Percentiles rank a stretch among this genome's conserved stretches.
These are phyloP conservation scores for Claviceps sp. DNA, from an alignment of 2,329 filamentous ascomycete species.

Conservation along the genomic window DNA sequence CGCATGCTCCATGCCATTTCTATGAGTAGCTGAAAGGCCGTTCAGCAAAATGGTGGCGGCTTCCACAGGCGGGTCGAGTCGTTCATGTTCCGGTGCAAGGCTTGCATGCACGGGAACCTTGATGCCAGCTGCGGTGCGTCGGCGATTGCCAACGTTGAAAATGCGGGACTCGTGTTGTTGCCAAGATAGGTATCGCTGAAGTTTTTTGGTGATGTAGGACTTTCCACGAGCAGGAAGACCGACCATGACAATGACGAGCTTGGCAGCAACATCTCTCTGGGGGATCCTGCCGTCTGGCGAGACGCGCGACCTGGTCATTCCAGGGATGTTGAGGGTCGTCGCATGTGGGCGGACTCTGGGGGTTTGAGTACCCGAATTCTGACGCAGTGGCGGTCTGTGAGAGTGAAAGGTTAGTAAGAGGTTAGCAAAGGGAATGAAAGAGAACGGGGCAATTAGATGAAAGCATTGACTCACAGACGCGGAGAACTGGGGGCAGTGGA, in stretches of 20 bases:
- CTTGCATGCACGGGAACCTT: constrained; percentile 22
- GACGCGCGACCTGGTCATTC: constrained; percentile 86
- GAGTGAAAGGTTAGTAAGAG: background rate
- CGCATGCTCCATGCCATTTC: constrained; percentile 14
- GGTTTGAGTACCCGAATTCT: constrained; percentile 64
- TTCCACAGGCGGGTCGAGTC: constrained; percentile 33
- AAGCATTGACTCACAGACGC: constrained; percentile 34
- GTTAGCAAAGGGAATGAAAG: background rate
- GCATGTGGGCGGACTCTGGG: constrained; percentile 70
- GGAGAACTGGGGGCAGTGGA: constrained; percentile 47
- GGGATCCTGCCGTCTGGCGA: constrained; percentile 93
- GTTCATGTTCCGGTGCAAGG: constrained; percentile 20
- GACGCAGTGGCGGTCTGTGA: constrained; percentile 50
- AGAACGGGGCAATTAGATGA: background rate
- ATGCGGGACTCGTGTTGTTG: constrained; percentile 91
- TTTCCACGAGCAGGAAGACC: constrained; percentile 90
- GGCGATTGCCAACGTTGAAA: constrained; percentile 92
- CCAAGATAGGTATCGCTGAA: constrained; percentile 91
- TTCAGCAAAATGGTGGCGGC: constrained; percentile 47
- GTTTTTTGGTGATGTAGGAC: constrained; percentile 97
- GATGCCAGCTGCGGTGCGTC: constrained; percentile 62
- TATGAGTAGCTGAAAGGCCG: constrained; percentile 27
- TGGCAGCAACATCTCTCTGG: constrained; percentile 85
- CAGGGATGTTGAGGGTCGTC: constrained; percentile 92
- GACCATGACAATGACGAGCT: constrained; percentile 97